phyloP scores from a whole-genome alignment of 805 yeast species.

The Sungouiella blattae region DNA sequence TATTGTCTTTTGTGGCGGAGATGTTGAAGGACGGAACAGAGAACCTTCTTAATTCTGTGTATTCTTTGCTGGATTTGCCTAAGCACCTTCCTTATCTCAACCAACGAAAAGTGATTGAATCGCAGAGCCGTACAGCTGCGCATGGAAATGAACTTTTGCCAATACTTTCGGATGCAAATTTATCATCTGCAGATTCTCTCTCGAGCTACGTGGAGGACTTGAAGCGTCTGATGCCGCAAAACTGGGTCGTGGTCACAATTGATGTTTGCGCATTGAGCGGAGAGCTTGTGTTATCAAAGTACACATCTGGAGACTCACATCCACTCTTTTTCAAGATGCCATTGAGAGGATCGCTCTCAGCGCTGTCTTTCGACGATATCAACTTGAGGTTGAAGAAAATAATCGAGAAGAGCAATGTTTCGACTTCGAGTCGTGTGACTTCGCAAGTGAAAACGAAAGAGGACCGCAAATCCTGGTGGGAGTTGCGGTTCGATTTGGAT shows the following conservation, averaged over 20 bases:
- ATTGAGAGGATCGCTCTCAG: conserved; percentile 43
- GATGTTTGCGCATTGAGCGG: conserved; percentile 59
- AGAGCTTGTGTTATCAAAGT: conserved; percentile 52
- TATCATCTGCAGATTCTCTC: background rate
- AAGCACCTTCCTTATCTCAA: conserved; percentile 1
- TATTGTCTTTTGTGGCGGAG: conserved; percentile 6
- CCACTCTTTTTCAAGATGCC: conserved; percentile 61
- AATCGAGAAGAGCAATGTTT: conserved; percentile 56
- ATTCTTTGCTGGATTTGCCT: conserved; percentile 9
- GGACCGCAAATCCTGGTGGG: conserved; percentile 78
- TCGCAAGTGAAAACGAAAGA: conserved; percentile 50
- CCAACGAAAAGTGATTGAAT: background rate
- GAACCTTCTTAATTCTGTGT: conserved; percentile 17
- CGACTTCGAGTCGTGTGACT: conserved; percentile 55
- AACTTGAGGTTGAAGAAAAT: conserved; percentile 33
- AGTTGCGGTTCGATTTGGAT: conserved; percentile 60
- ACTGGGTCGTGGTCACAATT: conserved; percentile 59
- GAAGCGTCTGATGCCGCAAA: conserved; percentile 28
- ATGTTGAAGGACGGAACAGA: conserved; percentile 1
- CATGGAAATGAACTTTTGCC: background rate
- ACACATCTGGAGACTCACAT: conserved; percentile 17
- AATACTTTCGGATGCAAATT: background rate
- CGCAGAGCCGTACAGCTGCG: background rate
- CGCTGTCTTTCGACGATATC: conserved; percentile 43
- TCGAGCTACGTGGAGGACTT: background rate